These are phyloP conservation scores for Hebeloma cylindrosporum DNA, from an alignment of 768 basidiomycete species.

Conservation along the genomic window DNA sequence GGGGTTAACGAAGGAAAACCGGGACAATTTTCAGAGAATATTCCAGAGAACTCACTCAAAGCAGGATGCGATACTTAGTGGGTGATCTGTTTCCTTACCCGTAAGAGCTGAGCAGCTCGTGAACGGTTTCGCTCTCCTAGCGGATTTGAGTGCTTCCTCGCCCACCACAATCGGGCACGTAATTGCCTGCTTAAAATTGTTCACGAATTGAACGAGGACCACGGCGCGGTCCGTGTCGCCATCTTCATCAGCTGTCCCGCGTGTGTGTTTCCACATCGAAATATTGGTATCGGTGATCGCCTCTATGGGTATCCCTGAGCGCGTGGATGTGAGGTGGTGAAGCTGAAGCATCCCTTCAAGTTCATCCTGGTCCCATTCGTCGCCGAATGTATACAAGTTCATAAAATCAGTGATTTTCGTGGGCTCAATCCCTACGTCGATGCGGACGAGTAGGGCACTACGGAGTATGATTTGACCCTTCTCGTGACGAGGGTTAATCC, in stretches of 20 bases:
- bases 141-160: slow-evolving; percentile 16
- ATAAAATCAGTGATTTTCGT: slow-evolving; percentile 20
- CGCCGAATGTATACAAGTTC: slow-evolving; percentile 19
- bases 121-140: slow-evolving; percentile 12
- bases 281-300: slow-evolving; percentile 4
- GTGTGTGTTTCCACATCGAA: slow-evolving; percentile 12
- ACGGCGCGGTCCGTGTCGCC: slow-evolving; percentile 13
- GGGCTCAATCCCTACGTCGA: slow-evolving; percentile 23
- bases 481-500: background rate
- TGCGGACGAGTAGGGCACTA: slow-evolving; percentile 12
- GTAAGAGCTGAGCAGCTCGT: slow-evolving; percentile 17
- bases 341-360: slow-evolving; percentile 23
- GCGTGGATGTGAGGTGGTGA: slow-evolving; percentile 11
- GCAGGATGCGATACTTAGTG: slow-evolving; percentile 14
- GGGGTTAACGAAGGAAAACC: too few relatives aligned
- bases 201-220: slow-evolving; percentile 17
- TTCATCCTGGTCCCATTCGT: slow-evolving; percentile 12
- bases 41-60: slow-evolving; percentile 17
- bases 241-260: slow-evolving; percentile 14
- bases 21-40: too few relatives aligned
- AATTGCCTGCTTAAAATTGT: slow-evolving; percentile 19
- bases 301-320: slow-evolving; percentile 9
- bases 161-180: slow-evolving; percentile 14
- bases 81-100: slow-evolving; percentile 12
- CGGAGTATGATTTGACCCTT: slow-evolving; percentile 12